Conservation (phyloP, 805 yeast species). For the Kodamaea neixiangensis region DNA sequence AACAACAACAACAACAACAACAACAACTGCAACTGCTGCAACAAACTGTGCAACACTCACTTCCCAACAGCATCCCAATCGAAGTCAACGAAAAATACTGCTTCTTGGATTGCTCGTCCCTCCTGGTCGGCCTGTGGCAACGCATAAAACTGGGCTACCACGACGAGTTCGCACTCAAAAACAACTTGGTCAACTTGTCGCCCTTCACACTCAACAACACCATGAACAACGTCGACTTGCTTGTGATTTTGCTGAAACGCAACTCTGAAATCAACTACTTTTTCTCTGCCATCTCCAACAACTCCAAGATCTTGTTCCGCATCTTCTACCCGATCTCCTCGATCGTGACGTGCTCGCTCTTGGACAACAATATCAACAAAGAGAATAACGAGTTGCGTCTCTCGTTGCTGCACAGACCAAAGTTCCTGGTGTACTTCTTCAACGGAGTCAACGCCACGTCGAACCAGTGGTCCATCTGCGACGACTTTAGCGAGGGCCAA, state of each 20-base stretch:
- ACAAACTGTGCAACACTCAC: background rate
- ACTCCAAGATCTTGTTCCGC: conserved; percentile 67
- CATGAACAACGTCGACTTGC: conserved; percentile 69
- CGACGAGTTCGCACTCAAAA: conserved; percentile 41
- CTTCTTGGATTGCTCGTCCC: conserved; percentile 65
- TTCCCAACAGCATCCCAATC: conserved; percentile 39
- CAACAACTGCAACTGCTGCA: background rate
- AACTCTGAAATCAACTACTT: conserved; percentile 76
- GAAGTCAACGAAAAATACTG: conserved; percentile 65
- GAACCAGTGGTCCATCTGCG: conserved; percentile 80
- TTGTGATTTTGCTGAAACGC: conserved; percentile 69
- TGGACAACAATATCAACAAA: conserved; percentile 45
- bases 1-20: background rate
- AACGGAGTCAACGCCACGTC: conserved; percentile 52
- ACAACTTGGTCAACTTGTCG: conserved; percentile 58
- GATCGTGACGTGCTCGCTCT: conserved; percentile 59
- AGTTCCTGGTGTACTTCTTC: conserved; percentile 74
- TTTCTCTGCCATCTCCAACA: conserved; percentile 70
- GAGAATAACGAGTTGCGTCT: conserved; percentile 50
- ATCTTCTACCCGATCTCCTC: conserved; percentile 68
- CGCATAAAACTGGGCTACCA: conserved; percentile 66
- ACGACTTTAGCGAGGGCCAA: conserved; percentile 81
- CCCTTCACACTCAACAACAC: conserved; percentile 64
- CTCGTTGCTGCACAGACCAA: conserved; percentile 61
- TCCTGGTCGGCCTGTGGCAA: conserved; percentile 82